phyloP scores from a whole-genome alignment of 164 flowering plant species.

The Kalanchoe fedtschenkoi region DNA sequence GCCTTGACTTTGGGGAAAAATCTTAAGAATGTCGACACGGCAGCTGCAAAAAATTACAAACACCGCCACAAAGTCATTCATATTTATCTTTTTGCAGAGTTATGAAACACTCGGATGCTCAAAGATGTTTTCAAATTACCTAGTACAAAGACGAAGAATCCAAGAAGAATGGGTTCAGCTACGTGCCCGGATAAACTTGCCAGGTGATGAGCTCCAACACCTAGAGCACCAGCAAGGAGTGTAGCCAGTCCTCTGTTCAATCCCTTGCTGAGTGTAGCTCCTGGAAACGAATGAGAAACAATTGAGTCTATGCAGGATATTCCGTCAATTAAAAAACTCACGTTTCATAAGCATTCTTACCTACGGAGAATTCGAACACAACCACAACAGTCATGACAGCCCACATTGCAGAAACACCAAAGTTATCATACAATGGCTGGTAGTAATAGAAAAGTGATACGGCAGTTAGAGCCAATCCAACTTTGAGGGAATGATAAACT shows the following conservation, averaged over 20 bases:
- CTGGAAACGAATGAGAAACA: constrained; percentile 1
- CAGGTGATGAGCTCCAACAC: constrained; percentile 18
- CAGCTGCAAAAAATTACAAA: constrained; percentile 19
- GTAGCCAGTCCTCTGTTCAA: constrained; percentile 18
- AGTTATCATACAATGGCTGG: constrained; percentile 6
- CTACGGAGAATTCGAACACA: constrained; percentile 12
- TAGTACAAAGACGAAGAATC: constrained; percentile 13
- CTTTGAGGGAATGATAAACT: constrained; percentile 10
- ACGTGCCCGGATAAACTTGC: constrained; percentile 10
- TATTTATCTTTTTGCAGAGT: not conserved
- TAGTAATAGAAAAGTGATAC: constrained; percentile 9
- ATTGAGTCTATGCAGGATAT: not conserved
- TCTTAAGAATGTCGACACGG: constrained; percentile 23
- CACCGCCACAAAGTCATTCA: not conserved
- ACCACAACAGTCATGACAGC: constrained; percentile 12
- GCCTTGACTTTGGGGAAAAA: constrained; percentile 36
- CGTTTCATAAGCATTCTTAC: not conserved
- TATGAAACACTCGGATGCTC: not conserved
- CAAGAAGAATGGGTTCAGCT: constrained; percentile 15
- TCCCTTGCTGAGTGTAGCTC: constrained; percentile 15
- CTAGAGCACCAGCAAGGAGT: constrained; percentile 12
- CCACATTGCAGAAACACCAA: constrained; percentile 13
- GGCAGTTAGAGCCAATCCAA: constrained; percentile 7
- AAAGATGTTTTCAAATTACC: constrained; percentile 6
- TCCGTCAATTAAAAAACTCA: not conserved